Percentiles rank a stretch among this genome's conserved stretches.
Evolutionary conservation across 305 asterid genomes (phyloP).

Genomic region (Solanum hybrid): DNA sequence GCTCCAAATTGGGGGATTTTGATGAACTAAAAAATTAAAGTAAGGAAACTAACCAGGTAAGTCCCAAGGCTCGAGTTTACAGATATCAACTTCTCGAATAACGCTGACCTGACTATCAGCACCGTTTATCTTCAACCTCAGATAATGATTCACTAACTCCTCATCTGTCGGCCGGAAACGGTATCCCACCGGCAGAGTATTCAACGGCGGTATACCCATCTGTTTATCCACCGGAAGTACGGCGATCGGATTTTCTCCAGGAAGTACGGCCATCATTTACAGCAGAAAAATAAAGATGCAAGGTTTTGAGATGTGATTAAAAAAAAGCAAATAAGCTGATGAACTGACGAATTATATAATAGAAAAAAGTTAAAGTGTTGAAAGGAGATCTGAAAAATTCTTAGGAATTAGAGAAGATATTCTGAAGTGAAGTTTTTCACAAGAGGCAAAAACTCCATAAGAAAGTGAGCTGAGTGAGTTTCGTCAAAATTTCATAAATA

Average conservation of each 20-base stretch:
- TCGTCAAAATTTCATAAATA: not conserved
- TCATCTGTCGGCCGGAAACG: slow-evolving; percentile 93
- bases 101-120: slow-evolving; percentile 50
- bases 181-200: slow-evolving; percentile 80
- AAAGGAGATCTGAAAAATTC: not conserved
- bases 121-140: slow-evolving; percentile 65
- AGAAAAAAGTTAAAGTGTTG: not conserved
- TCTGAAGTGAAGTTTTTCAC: not conserved
- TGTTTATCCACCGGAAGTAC: slow-evolving; percentile 29
- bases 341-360: slow-evolving; percentile 2
- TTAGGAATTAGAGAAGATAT: not conserved
- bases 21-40: not conserved
- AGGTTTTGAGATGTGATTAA: not conserved
- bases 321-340: not conserved
- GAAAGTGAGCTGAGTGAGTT: slow-evolving; percentile 15
- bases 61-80: slow-evolving; percentile 94
- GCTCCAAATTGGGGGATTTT: not conserved
- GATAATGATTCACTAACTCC: slow-evolving; percentile 81
- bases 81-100: slow-evolving; percentile 90
- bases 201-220: slow-evolving; percentile 55
- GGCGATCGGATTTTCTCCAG: slow-evolving; percentile 32
- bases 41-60: slow-evolving; percentile 48
- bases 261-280: not conserved
- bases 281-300: not conserved
- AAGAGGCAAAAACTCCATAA: not conserved